Evolutionary conservation across 441 rosid genomes (phyloP), one percentile per base, ranked within the genome.

Genomic region (Populus trichocarpa): DNA sequence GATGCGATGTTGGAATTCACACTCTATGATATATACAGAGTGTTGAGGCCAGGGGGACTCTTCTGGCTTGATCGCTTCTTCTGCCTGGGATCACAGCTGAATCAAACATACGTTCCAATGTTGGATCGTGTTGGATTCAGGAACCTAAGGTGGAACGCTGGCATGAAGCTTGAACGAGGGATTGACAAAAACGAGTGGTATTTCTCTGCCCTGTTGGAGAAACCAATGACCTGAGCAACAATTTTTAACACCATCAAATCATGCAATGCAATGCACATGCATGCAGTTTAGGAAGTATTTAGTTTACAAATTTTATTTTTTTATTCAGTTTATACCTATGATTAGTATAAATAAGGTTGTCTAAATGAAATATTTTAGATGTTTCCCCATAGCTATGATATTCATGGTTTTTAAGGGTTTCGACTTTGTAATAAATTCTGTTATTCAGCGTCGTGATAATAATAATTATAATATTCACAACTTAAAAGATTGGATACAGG

Each of bases 11-110:
- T 88, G 23, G 89, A 90, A 78, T 85, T 88, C 73, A 74, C 84
- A 5, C 77, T 88, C 13, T 86, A 76, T 36, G 94, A 90, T 5
- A 76, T 89, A 0, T 83, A 85, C 82, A 80, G 90, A 69, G 87
- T 90, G 33, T 66, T 85, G 86, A 86, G 91, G 84, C 89, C 90
- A 0, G 88, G 91, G 2, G 94, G 90, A 6, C 74, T 90, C 35
- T 81, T 89, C 72, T 86, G 92, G 92, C 83, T 90, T 10, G 91
- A 90, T 22, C 87, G 57, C 63, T 85, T 90, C 90, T 87, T 86
- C 84, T 90, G 90, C 80, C 10, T 72, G 1, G 89, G 89, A 6
- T 57, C 81, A 1, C 91, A 88, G 86, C 80, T 90, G 61, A 89
- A 88, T 67, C 66, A 71, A 64, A 88, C 90, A 36, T 87, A 86